Base-by-base conservation (phyloP, 352 stramenopile genomes). In the Globisporangium yorkense region DNA sequence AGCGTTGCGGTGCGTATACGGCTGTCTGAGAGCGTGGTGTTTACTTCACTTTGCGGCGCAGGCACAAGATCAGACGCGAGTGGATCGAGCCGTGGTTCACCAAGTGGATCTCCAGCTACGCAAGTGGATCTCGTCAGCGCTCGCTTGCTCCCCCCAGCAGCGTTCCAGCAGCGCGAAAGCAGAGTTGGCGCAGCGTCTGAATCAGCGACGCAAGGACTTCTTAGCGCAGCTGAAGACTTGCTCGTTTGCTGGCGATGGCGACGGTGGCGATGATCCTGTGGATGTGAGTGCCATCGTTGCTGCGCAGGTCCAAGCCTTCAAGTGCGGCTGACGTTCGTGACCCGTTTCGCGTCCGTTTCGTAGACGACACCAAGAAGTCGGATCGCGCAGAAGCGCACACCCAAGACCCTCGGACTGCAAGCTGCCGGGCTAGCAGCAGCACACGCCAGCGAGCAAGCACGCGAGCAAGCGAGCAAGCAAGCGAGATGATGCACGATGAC, bases 101-200 rank as follows among this genome's bases (percentile, higher is more conserved):
- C 63, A 67, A 12, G 69, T 91, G 27, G 81, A 89, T 43, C 57
- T 89, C 54, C 58, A 74, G 27, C 68, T 88, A 5, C 71, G 81
- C 33, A 70, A 71, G 29, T 87, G 77, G 75, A 75, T 89, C 63
- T 80, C 79, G 1, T 49, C 35, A 20, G 56, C 68, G 50, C 60
- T 88, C 1, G 29, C 29, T 47, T 16, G 20, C 18, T 10, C 16
- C 6, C 13, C 9, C 7, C 24, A 35, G 24, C n/a, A 18, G 13
- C 3, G 24, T 9, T 12, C 50, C 65, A 61, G 12, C 46, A 59
- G 13, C 54, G 5, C 62, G 8, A 73, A 71, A 44, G 48, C 59
- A 0, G 21, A 31, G 10, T 15, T 67, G 5, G 80, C 76, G 2
- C 63, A 65, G 24, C 48, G 56, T 24, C 20, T 88, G 20, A 90